Conservation (phyloP, 768 basidiomycete species). For the Suillus luteus region DNA sequence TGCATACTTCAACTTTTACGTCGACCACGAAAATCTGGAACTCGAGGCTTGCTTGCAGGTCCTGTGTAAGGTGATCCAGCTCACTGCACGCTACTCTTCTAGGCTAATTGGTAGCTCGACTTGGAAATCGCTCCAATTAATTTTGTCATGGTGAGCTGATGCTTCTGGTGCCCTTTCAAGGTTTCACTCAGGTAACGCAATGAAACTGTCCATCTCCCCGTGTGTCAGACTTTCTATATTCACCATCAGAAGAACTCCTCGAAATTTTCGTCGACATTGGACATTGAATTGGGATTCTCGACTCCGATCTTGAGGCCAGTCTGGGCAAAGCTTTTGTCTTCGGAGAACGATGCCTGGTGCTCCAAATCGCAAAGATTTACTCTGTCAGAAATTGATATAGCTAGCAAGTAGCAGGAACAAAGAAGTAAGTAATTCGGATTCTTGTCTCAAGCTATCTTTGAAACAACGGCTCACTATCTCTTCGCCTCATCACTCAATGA, state of each 20-base stretch:
- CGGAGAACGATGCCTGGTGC: not conserved
- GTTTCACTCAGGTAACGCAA: not conserved
- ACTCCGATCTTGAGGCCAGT: not conserved
- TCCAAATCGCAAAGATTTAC: not conserved
- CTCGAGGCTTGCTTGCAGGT: not conserved
- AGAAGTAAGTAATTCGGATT: not conserved
- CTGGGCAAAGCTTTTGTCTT: not conserved
- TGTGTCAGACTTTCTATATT: not conserved
- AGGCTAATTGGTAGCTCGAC: not conserved
- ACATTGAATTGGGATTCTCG: not conserved
- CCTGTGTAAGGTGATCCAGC: not conserved
- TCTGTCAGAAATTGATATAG: not conserved
- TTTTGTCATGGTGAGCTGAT: not conserved
- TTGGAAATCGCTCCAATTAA: not conserved
- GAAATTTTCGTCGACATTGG: not conserved
- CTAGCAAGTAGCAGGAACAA: not conserved
- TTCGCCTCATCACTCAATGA: not conserved
- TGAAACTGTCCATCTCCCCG: not conserved
- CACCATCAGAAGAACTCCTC: not conserved
- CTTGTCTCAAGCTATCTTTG: not conserved
- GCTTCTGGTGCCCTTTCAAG: not conserved
- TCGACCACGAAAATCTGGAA: not conserved
- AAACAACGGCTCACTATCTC: not conserved
- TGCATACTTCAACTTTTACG: no score
- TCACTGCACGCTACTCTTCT: not conserved